These are phyloP conservation scores for Didymella keratinophila DNA, from an alignment of 2,329 filamentous ascomycete species.

Conservation along the genomic window DNA sequence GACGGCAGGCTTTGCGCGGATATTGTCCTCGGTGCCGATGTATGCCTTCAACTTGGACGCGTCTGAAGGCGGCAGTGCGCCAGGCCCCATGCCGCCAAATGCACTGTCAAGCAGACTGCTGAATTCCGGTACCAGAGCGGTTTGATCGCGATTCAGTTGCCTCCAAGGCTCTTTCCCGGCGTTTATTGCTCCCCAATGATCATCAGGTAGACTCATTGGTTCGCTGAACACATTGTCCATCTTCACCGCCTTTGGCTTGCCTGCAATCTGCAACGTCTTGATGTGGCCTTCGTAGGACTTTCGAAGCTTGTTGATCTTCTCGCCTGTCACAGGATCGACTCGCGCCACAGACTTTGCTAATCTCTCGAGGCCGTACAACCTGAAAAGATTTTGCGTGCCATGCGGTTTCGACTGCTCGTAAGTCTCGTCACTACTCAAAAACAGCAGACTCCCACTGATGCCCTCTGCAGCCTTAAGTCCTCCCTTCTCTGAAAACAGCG, in stretches of 20 bases:
- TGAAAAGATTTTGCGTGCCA: conserved; percentile 65
- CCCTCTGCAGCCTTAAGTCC: conserved; percentile 42
- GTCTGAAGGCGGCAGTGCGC: conserved; percentile 53
- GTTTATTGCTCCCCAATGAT: conserved; percentile 51
- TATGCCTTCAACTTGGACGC: conserved; percentile 53
- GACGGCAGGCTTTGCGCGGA: conserved; percentile 38
- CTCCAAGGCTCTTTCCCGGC: conserved; percentile 52
- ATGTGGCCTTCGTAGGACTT: conserved; percentile 64
- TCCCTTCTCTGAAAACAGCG: conserved; percentile 36
- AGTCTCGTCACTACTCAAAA: conserved; percentile 48
- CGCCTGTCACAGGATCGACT: conserved; percentile 67
- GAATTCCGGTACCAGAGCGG: conserved; percentile 35
- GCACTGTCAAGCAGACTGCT: conserved; percentile 51
- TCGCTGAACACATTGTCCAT: conserved; percentile 48
- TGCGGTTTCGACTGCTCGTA: conserved; percentile 61
- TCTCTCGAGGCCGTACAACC: conserved; percentile 64
- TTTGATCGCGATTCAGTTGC: conserved; percentile 39
- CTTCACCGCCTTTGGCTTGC: conserved; percentile 58
- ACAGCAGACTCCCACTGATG: conserved; percentile 43
- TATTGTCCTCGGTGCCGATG: conserved; percentile 55
- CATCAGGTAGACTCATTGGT: conserved; percentile 50
- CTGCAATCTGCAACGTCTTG: conserved; percentile 58
- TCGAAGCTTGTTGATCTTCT: conserved; percentile 70
- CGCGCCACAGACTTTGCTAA: conserved; percentile 67
- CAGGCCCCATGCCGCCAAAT: conserved; percentile 52